phyloP scores from a whole-genome alignment of 2,329 filamentous ascomycete genomes.

The Colletotrichum lini region DNA sequence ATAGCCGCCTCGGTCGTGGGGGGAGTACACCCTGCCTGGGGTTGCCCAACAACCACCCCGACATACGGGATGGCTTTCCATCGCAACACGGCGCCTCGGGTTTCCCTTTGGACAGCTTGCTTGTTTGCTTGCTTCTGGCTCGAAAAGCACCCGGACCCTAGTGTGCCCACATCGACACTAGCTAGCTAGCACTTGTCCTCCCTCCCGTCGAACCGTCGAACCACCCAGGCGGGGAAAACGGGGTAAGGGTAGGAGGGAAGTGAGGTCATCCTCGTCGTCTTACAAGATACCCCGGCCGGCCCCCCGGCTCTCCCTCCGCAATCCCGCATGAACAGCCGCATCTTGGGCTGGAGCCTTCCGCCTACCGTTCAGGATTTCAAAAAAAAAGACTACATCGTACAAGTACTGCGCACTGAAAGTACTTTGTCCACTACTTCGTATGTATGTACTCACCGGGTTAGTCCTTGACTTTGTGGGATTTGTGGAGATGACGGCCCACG shows the following conservation, averaged over 20 bases:
- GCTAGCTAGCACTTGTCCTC: neutral
- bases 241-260: no score
- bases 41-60: no score
- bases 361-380: constrained; percentile 14
- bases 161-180: neutral
- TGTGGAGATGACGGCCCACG: constrained; percentile 19
- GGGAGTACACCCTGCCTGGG: neutral
- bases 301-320: constrained; percentile 34
- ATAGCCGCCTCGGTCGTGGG: neutral
- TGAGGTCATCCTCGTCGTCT: constrained; percentile 36
- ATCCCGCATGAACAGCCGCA: constrained; percentile 38
- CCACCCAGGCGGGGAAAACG: constrained; percentile 5
- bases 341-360: constrained; percentile 20
- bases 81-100: constrained; percentile 21
- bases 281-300: constrained; percentile 21
- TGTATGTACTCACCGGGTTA: constrained; percentile 16
- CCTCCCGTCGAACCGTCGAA: constrained; percentile 1
- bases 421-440: constrained; percentile 1
- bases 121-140: neutral
- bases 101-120: constrained; percentile 8
- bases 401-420: no score
- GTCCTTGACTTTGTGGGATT: constrained; percentile 14
- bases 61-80: neutral
- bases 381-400: no score
- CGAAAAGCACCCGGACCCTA: neutral